phyloP scores from a whole-genome alignment of 169 alveolate genomes.

The Plasmodium ovale region DNA sequence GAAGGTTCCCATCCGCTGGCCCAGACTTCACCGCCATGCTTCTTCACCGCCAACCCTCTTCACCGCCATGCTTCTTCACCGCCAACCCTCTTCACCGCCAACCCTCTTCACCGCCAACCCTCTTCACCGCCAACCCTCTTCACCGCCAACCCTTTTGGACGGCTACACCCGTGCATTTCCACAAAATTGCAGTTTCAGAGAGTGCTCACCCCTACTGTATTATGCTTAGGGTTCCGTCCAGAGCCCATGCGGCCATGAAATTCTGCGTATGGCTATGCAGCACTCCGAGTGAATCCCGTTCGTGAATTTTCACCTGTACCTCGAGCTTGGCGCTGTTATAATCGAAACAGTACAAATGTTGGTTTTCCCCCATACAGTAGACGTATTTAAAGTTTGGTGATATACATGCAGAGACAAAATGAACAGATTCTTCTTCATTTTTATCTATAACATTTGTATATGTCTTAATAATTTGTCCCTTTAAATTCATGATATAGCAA shows the following conservation, averaged over 20 bases:
- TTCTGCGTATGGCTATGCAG: conserved; percentile 38
- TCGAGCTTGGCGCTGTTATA: conserved; percentile 76
- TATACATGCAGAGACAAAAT: conserved; percentile 51
- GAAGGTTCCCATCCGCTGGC: no score
- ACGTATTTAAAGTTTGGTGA: conserved; percentile 82
- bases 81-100: no score
- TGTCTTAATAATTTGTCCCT: conserved; percentile 80
- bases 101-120: no score
- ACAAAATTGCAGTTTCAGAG: no score
- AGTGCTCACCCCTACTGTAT: conserved; percentile 16
- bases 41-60: no score
- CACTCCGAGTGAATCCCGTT: conserved; percentile 52
- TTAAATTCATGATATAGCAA: conserved; percentile 80
- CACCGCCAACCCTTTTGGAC: no score
- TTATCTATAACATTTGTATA: conserved; percentile 70
- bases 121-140: no score
- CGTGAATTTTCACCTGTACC: conserved; percentile 74
- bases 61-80: no score
- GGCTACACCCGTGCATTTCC: no score
- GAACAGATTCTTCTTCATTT: conserved; percentile 27
- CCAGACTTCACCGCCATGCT: no score
- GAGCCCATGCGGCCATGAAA: conserved; percentile 74
- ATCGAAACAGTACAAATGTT: conserved; percentile 82
- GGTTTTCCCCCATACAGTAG: conserved; percentile 83
- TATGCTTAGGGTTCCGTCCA: conserved; percentile 57